These are phyloP conservation scores for Tulasnella sp. DNA, from an alignment of 768 basidiomycete species.

Conservation along the genomic window DNA sequence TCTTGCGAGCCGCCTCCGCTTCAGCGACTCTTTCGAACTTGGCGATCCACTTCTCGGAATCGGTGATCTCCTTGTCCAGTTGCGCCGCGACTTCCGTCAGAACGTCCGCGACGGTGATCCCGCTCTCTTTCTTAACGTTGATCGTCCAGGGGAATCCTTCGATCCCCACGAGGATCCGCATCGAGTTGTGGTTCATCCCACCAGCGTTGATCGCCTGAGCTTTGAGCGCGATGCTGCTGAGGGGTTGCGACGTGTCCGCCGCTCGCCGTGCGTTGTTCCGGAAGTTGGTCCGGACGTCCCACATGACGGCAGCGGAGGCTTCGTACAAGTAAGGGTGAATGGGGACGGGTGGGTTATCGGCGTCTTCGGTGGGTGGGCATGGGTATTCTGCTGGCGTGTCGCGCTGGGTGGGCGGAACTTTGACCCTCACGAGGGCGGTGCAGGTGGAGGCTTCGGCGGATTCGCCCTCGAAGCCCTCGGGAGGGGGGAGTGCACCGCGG, in stretches of 20 bases:
- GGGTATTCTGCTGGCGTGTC: slow-evolving; percentile 20
- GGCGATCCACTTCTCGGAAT: slow-evolving; percentile 46
- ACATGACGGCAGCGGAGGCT: not conserved
- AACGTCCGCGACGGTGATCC: slow-evolving; percentile 49
- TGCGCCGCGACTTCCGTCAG: slow-evolving; percentile 51
- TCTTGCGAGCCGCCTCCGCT: slow-evolving; percentile 44
- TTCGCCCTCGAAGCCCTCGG: not conserved
- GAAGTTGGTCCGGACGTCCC: slow-evolving; percentile 20
- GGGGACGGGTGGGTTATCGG: slow-evolving; percentile 21
- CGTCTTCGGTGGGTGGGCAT: slow-evolving; percentile 16
- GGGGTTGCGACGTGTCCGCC: not conserved
- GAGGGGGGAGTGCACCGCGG: slow-evolving; percentile 4
- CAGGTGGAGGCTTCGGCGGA: slow-evolving; percentile 14
- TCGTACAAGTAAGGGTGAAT: slow-evolving; percentile 20
- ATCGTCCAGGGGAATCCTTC: slow-evolving; percentile 64
- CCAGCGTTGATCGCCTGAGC: slow-evolving; percentile 15
- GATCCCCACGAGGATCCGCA: slow-evolving; percentile 50
- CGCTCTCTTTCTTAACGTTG: slow-evolving; percentile 45
- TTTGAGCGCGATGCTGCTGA: slow-evolving; percentile 18
- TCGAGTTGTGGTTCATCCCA: slow-evolving; percentile 15
- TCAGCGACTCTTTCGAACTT: slow-evolving; percentile 40
- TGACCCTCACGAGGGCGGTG: slow-evolving; percentile 1
- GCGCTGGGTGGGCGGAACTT: not conserved
- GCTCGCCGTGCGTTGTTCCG: slow-evolving; percentile 9
- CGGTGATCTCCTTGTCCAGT: slow-evolving; percentile 53